Evolutionary conservation across 1,284 basidiomycete genomes (phyloP).

Genomic region (Papiliotrema nemorosa): DNA sequence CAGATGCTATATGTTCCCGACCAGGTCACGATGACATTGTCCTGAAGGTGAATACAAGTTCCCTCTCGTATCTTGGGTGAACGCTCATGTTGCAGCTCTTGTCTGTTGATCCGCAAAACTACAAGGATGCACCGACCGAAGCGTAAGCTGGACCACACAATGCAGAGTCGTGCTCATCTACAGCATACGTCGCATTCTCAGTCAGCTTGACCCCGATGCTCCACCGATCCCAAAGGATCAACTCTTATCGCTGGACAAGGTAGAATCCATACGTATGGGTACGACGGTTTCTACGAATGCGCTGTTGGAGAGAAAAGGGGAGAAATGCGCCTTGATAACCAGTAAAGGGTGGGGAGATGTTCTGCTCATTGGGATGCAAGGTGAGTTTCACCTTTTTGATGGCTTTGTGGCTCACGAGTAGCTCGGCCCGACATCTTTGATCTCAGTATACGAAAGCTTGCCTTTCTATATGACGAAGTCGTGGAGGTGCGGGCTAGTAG

Average conservation of each 20-base stretch:
- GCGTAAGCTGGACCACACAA: constrained; percentile 13
- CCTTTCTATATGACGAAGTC: constrained; percentile 75
- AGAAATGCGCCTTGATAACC: constrained; percentile 87
- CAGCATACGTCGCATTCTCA: constrained; percentile 83
- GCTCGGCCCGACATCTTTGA: constrained; percentile 77
- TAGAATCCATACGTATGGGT: constrained; percentile 44
- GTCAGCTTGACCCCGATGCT: constrained; percentile 67
- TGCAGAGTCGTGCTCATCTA: not conserved
- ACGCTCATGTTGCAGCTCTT: constrained; percentile 66
- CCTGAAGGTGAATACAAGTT: constrained; percentile 19
- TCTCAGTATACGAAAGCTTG: constrained; percentile 74
- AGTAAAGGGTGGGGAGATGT: constrained; percentile 66
- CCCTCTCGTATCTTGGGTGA: too few relatives aligned
- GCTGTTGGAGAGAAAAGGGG: constrained; percentile 87
- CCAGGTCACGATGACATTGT: constrained; percentile 28
- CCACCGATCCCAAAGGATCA: constrained; percentile 62
- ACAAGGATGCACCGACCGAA: constrained; percentile 81
- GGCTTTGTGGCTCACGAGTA: constrained; percentile 3
- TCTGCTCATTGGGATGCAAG: constrained; percentile 39
- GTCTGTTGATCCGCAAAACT: constrained; percentile 81
- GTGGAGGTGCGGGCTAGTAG: constrained; percentile 60
- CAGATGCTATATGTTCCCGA: constrained; percentile 39
- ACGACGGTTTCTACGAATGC: constrained; percentile 80
- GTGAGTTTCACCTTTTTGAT: constrained; percentile 9
- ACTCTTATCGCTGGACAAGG: constrained; percentile 19